These are phyloP conservation scores for Alternaria triticimaculans DNA, from an alignment of 2,329 filamentous ascomycete genomes.

Conservation along the genomic window DNA sequence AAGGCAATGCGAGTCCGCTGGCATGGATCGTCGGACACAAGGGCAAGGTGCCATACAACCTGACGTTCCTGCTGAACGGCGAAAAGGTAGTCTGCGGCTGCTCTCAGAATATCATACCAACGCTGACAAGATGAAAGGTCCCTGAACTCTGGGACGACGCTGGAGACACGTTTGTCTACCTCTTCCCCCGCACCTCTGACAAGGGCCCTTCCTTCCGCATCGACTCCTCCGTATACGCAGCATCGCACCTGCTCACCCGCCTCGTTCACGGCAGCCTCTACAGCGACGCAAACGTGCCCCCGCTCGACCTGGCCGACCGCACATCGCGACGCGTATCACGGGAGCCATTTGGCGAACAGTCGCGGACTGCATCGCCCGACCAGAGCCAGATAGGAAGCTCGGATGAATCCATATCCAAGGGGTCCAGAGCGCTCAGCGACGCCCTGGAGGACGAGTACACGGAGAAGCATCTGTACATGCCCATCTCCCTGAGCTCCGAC, in stretches of 20 bases:
- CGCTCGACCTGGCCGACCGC: conserved; percentile 29
- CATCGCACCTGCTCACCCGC: conserved; percentile 62
- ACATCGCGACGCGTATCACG: conserved; percentile 29
- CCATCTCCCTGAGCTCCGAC: conserved; percentile 63
- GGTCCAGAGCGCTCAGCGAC: conserved; percentile 56
- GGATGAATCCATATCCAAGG: conserved; percentile 57
- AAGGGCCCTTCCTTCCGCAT: conserved; percentile 67
- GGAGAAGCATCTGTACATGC: conserved; percentile 65
- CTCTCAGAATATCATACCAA: conserved; percentile 6
- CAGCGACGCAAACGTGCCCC: conserved; percentile 37
- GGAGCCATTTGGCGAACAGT: conserved; percentile 35
- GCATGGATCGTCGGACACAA: conserved; percentile 67
- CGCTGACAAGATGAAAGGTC: conserved; percentile 49
- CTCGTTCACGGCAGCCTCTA: conserved; percentile 63
- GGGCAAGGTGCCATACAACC: conserved; percentile 63
- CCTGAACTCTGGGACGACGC: conserved; percentile 67
- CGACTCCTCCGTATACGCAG: conserved; percentile 64
- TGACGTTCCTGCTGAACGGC: conserved; percentile 57
- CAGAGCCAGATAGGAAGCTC: conserved; percentile 46
- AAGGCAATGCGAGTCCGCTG: conserved; percentile 34
- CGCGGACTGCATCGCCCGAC: conserved; percentile 42
- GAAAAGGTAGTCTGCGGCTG: conserved; percentile 53
- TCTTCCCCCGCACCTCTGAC: conserved; percentile 64
- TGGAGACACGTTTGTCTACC: conserved; percentile 68
- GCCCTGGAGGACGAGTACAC: conserved; percentile 55